Evolutionary conservation across 768 basidiomycete genomes (phyloP).

Genomic region (Phanerodontia chrysosporium): DNA sequence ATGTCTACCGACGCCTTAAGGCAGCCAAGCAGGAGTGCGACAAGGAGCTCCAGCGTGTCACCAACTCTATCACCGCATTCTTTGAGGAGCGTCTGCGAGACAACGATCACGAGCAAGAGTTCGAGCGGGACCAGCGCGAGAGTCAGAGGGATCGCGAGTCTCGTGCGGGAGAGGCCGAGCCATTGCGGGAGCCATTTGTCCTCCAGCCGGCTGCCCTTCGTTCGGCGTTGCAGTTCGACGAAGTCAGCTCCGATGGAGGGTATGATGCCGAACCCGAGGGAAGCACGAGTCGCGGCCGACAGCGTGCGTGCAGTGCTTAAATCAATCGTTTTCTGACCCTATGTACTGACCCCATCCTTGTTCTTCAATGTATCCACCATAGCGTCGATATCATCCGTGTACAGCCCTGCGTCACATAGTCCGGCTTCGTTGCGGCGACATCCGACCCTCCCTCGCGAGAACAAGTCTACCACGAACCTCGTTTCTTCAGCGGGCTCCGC

Average conservation of each 20-base stretch:
- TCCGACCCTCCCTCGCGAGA: slow-evolving; percentile 61
- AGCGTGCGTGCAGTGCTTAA: slow-evolving; percentile 59
- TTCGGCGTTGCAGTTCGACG: slow-evolving; percentile 57
- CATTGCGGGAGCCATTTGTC: slow-evolving; percentile 56
- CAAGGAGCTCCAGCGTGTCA: slow-evolving; percentile 91
- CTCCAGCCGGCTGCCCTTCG: slow-evolving; percentile 55
- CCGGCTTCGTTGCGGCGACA: slow-evolving; percentile 69
- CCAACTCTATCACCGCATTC: slow-evolving; percentile 89
- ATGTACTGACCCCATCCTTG: background rate
- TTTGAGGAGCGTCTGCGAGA: slow-evolving; percentile 89
- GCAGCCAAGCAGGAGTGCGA: slow-evolving; percentile 96
- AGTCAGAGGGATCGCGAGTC: slow-evolving; percentile 44
- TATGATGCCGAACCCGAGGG: slow-evolving; percentile 75
- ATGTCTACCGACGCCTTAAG: slow-evolving; percentile 89
- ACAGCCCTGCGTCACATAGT: slow-evolving; percentile 29
- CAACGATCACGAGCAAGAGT: slow-evolving; percentile 59
- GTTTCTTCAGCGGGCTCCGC: slow-evolving; percentile 53
- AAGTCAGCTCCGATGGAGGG: slow-evolving; percentile 76
- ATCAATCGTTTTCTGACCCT: background rate
- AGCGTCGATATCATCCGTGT: slow-evolving; percentile 61
- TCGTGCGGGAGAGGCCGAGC: slow-evolving; percentile 31
- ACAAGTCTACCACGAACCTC: slow-evolving; percentile 47
- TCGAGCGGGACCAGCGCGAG: slow-evolving; percentile 57
- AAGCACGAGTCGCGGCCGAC: slow-evolving; percentile 56
- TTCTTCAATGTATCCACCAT: slow-evolving; percentile 22